Base-by-base conservation (phyloP, 352 stramenopile genomes). In the Phytophthora melonis region DNA sequence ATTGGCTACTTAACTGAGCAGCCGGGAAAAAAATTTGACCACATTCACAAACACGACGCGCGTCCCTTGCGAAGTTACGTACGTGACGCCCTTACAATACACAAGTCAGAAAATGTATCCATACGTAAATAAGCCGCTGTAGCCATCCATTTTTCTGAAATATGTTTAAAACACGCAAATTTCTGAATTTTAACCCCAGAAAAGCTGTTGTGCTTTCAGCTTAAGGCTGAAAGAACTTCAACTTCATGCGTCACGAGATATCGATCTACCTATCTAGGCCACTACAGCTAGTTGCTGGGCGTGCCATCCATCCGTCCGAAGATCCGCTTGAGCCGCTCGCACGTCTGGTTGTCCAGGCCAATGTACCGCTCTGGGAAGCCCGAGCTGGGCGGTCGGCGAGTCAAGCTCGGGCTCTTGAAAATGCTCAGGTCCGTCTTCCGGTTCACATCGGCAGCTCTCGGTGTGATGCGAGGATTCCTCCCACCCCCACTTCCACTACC, bases 321-420 rank as follows among this genome's bases (percentile, higher is more conserved):
- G 47, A n/a, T n/a, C n/a, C 30, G 10, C 30, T 5, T 7, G 30
- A 34, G 75, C 1, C 86, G 75, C 63, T 95, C 89, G 57, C 83
- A 91, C 5, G 86, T 86, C 60, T 92, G 87, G 39, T 82, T 95
- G 68, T 93, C 86, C 14, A 95, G 75, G 7, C 88, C 88, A 25
- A 95, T 94, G 58, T 92, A 95, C 0, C 88, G 74, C 58, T 95
- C 88, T 1, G 88, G 84, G 53, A 90, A 92, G 21, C 79, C 78
- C 0, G 77, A 80, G 19, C 77, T 89, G 1, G 85, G 80, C 53
- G 89, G 78, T 4, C 87, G 76, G 19, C 82, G 74, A 19, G 65
- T 74, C 47, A 89, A 84, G 2, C 70, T 82, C 0, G 88, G 86
- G 43, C 86, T 90, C 2, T 93, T 94, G 72, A 95, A 95, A 67